Evolutionary conservation across 148 eudicot species (phyloP).

Genomic region (Persicaria maculosa): DNA sequence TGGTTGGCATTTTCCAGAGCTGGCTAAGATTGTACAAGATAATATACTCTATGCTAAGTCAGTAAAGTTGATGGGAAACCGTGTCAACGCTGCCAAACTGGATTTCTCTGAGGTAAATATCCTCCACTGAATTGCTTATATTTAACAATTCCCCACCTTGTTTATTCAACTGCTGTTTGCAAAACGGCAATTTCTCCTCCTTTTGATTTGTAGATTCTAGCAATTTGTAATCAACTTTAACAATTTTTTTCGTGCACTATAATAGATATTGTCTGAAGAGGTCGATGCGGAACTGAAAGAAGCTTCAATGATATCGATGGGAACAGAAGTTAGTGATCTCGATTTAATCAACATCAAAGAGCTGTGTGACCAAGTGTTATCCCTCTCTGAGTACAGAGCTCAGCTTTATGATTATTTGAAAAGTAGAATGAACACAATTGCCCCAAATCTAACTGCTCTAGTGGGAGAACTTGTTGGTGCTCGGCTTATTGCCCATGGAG

Average conservation of each 20-base stretch:
- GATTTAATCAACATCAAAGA: conserved; percentile 77
- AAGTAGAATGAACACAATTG: conserved; percentile 89
- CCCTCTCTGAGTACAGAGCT: conserved; percentile 82
- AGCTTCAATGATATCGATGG: conserved; percentile 88
- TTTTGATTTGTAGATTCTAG: background rate
- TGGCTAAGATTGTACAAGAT: conserved; percentile 83
- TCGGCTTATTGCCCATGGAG: conserved; percentile 92
- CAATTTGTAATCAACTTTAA: background rate
- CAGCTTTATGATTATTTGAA: conserved; percentile 82
- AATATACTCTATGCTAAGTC: conserved; percentile 78
- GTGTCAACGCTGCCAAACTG: conserved; percentile 72
- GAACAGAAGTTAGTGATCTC: conserved; percentile 93
- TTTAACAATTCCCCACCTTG: background rate
- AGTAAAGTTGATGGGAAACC: conserved; percentile 80
- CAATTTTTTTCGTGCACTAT: background rate
- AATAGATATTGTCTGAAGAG: conserved; percentile 74
- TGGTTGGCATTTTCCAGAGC: conserved; percentile 99
- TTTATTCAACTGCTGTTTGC: background rate
- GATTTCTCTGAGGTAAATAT: conserved; percentile 84
- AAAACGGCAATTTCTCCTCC: background rate
- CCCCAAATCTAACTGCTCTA: conserved; percentile 89
- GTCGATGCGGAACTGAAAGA: conserved; percentile 82
- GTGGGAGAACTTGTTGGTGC: conserved; percentile 98
- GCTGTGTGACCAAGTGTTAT: conserved; percentile 84
- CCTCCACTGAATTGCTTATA: background rate